These are phyloP conservation scores for Lolium perenne DNA, from an alignment of 176 grass and related monocot species.

Conservation along the genomic window DNA sequence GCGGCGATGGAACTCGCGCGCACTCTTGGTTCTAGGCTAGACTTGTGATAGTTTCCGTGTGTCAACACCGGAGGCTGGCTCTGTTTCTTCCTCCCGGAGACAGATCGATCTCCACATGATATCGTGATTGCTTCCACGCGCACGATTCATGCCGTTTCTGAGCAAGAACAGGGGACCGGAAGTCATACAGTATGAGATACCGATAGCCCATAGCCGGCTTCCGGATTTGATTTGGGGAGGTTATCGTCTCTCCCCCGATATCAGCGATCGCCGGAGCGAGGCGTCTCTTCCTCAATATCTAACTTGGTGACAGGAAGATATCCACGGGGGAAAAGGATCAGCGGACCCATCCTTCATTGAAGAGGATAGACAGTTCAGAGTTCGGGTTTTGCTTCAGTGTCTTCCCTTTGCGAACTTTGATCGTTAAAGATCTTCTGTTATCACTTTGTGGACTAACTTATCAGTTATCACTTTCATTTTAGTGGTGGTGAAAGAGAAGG, in stretches of 20 bases:
- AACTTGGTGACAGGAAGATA: neutral
- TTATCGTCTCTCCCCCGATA: neutral
- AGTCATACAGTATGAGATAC: constrained; percentile 1
- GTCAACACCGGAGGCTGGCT: neutral
- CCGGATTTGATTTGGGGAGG: neutral
- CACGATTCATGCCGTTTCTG: constrained; percentile 15
- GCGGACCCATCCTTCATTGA: neutral
- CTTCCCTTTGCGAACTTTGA: no score
- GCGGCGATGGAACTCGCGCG: constrained; percentile 3
- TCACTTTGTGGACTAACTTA: no score
- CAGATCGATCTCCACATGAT: neutral
- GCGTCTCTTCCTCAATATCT: neutral
- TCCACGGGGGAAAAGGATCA: neutral
- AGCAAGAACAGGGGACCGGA: neutral
- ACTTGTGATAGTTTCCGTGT: neutral
- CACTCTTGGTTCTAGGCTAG: neutral
- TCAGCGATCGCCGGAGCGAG: neutral
- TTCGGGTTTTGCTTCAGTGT: neutral
- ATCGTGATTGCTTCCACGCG: neutral
- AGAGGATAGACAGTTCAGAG: neutral
- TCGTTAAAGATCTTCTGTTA: no score
- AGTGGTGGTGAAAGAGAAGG: no score
- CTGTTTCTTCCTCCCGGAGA: neutral
- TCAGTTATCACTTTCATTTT: no score
- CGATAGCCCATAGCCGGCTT: neutral